phyloP scores from a whole-genome alignment of 176 grass and related monocot species.

The Eragrostis curvula region DNA sequence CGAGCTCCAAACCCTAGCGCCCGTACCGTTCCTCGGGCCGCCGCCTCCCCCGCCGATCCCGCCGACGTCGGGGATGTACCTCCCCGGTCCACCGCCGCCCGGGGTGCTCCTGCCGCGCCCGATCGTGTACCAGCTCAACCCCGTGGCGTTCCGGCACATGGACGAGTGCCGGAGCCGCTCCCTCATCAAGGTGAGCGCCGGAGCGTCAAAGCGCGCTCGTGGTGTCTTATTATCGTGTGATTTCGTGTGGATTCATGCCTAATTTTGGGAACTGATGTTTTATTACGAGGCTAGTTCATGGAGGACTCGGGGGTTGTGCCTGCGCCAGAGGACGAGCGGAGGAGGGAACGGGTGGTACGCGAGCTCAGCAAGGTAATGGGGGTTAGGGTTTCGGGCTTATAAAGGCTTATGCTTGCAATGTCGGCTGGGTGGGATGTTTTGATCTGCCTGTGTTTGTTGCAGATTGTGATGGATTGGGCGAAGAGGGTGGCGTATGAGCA shows the following conservation, averaged over 20 bases:
- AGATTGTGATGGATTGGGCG: slow-evolving; percentile 77
- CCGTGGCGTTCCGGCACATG: slow-evolving; percentile 25
- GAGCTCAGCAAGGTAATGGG: slow-evolving; percentile 63
- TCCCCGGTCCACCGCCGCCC: slow-evolving; percentile 31
- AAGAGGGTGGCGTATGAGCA: slow-evolving; percentile 59
- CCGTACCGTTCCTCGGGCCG: slow-evolving; percentile 20
- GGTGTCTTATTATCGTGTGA: not conserved
- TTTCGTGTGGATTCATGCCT: slow-evolving; percentile 24
- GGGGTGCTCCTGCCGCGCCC: slow-evolving; percentile 20
- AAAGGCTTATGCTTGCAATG: slow-evolving; percentile 33
- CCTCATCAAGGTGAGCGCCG: slow-evolving; percentile 48
- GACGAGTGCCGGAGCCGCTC: slow-evolving; percentile 56
- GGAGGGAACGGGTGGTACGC: slow-evolving; percentile 50
- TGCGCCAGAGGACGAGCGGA: slow-evolving; percentile 55
- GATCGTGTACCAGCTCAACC: slow-evolving; percentile 35
- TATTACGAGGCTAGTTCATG: slow-evolving; percentile 59
- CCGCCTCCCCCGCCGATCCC: slow-evolving; percentile 54
- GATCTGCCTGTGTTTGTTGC: slow-evolving; percentile 30
- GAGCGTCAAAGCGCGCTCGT: slow-evolving; percentile 4
- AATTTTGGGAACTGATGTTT: slow-evolving; percentile 30
- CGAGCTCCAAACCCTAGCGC: slow-evolving; percentile 48
- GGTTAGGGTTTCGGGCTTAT: slow-evolving; percentile 8
- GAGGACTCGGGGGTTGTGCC: slow-evolving; percentile 45
- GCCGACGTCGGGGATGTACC: slow-evolving; percentile 24
- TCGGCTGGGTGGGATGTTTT: slow-evolving; percentile 6